Conservation (phyloP, 1,284 basidiomycete genomes). For the Salmacisia buchloeana region DNA sequence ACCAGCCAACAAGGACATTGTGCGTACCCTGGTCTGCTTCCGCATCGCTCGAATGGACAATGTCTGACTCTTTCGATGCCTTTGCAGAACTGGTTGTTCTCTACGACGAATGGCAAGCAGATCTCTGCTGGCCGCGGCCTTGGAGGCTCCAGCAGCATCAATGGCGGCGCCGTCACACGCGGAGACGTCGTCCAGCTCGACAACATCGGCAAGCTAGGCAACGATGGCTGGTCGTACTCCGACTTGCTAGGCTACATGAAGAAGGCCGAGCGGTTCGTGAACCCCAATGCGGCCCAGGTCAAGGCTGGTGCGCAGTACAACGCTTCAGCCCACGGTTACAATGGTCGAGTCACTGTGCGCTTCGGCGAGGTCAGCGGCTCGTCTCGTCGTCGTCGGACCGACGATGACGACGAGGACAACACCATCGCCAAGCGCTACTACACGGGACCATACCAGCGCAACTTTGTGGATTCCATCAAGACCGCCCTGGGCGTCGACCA, state of each 20-base stretch:
- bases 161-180: constrained; percentile 58
- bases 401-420: background rate
- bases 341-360: constrained; percentile 59
- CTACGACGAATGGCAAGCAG: constrained; percentile 55
- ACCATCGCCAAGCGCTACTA: background rate
- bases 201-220: constrained; percentile 50
- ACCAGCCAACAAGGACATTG: background rate
- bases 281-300: constrained; percentile 57
- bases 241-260: constrained; percentile 58
- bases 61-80: constrained; percentile 35
- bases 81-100: constrained; percentile 57
- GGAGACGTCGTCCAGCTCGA: background rate
- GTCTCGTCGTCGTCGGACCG: background rate
- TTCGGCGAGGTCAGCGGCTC: constrained; percentile 37
- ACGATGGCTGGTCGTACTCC: constrained; percentile 59
- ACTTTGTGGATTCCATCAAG: constrained; percentile 48
- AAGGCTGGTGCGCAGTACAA: constrained; percentile 57
- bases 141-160: constrained; percentile 61
- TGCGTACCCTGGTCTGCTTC: background rate
- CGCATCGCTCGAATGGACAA: background rate
- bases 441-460: background rate
- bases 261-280: constrained; percentile 60
- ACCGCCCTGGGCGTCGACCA: constrained; percentile 56
- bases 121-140: constrained; percentile 59
- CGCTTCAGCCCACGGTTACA: constrained; percentile 55